Evolutionary conservation across 257 asterid genomes (phyloP), one percentile per base, ranked within the genome.

Genomic region (Datura wrightii): DNA sequence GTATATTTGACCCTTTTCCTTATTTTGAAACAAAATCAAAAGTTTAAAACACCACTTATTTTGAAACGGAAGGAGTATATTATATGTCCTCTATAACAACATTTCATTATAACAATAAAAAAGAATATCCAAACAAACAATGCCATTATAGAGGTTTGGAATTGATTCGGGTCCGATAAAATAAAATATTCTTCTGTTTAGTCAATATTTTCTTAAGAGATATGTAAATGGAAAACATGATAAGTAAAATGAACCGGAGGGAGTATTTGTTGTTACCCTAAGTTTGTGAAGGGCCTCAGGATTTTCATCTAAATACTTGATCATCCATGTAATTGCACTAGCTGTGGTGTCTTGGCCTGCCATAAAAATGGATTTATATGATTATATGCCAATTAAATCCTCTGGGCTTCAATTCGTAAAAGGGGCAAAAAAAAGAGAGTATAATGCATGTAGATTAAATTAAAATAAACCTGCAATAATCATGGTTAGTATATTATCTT

Each of bases 291-390:
- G 82, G 5, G 48, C 31, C 6, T 14, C 39, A 1, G 44, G 63
- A 76, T 76, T 76, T 6, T 50, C 62, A 76, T 50, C 82, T 46
- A 76, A 52, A 76, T 52, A 76, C n/a, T 76, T 76, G 3, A 76
- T 55, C 82, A 52, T 76, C 82, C 82, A 76, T 4, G 82, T 76
- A 14, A 76, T 76, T 34, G 82, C 82, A 34, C 46, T 76, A 31
- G 82, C 82, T 6, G 48, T 76, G 46, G 82, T 76, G 24, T 76
- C 82, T 76, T 76, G 60, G 48, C 82, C 82, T 76, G 82, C 19
- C 60, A 31, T 10, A 46, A 4, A 37, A 11, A 5, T 39, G 54
- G 16, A 70, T 7, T 70, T 1, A 67, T 37, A 37, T 15, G 14
- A 67, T 67, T 67, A 37, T 37, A 67, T 67, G 37, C 50, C 10